phyloP scores from a whole-genome alignment of 768 basidiomycete species.

The Hypholoma sublateritium region DNA sequence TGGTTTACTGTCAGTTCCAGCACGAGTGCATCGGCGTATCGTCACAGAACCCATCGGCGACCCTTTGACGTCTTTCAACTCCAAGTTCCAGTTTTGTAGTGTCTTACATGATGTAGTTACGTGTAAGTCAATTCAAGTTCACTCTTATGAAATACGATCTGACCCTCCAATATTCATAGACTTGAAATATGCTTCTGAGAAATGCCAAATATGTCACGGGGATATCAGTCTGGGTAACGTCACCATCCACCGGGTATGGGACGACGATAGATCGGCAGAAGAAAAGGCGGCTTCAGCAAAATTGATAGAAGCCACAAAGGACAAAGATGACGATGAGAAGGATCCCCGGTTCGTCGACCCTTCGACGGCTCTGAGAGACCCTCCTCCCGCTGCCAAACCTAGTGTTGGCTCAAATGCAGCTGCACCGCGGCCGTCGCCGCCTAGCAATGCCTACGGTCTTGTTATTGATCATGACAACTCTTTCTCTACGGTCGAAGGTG shows the following conservation, averaged over 20 bases:
- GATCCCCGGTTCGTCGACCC: neutral
- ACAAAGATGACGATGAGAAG: neutral
- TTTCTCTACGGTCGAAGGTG: neutral
- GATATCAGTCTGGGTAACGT: neutral
- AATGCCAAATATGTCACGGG: neutral
- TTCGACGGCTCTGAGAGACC: too few relatives aligned
- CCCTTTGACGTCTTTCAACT: conserved; percentile 2
- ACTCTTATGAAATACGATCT: neutral
- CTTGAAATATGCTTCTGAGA: neutral
- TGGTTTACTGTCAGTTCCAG: neutral
- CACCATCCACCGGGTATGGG: neutral
- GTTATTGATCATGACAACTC: conserved; percentile 1
- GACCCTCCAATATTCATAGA: neutral
- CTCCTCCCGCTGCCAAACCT: too few relatives aligned
- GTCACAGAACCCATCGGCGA: neutral
- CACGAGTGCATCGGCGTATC: neutral
- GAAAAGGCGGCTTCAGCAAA: too few relatives aligned
- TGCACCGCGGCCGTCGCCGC: neutral
- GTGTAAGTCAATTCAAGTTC: neutral
- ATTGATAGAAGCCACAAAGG: too few relatives aligned
- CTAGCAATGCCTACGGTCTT: neutral
- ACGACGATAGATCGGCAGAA: too few relatives aligned
- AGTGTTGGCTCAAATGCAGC: too few relatives aligned
- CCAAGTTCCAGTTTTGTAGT: neutral
- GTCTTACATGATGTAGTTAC: neutral